Base-by-base conservation (phyloP, 2,329 filamentous ascomycete species). In the Salinomyces thailandicus region DNA sequence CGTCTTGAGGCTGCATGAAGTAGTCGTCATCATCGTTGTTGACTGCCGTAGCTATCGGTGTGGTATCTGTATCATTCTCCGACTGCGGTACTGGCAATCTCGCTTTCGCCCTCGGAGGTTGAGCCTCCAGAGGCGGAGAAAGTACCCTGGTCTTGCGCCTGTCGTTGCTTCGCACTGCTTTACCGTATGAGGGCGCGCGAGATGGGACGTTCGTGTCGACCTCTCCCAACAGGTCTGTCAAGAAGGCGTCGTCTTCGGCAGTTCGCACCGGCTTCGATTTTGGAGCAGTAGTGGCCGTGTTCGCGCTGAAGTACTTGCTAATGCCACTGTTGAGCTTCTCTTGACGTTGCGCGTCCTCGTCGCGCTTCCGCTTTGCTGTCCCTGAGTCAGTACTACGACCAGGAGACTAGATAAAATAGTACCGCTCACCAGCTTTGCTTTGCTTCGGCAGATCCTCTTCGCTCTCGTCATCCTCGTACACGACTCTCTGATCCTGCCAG, bases 241-340 rank as follows among this genome's bases (percentile, higher is more conserved):
- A 75, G 62, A 96, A 98, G 38, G 82, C 81, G 39, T 85, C 81
- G 52, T 96, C 89, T 48, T 85, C 89, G 50, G 87, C 81, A 5
- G 39, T 52, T 26, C 48, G 43, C 13, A 47, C 49, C 4, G 36
- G 39, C 73, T 94, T 96, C 13, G 81, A 71, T 58, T 95, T 96
- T 11, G 79, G 68, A 39, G 78, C 79, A 24, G 67, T 61, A 31
- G 68, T 67, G 22, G 68, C 67, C 20, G 75, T 73, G 37, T 85
- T 85, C 50, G 81, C 83, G 48, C 75, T 89, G 59, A 98, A 96
- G 63, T 93, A 98, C 53, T 93, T 89, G 62, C 81, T 86, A 57
- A 98, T 96, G 50, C 86, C 82, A 54, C 83, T 82, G 60, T 93
- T 86, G 48, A 86, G 85, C 58, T 84, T 86, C 50, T 93, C 84